Base-by-base conservation (phyloP, 1,284 basidiomycete species). In the Fomitopsis palustris region DNA sequence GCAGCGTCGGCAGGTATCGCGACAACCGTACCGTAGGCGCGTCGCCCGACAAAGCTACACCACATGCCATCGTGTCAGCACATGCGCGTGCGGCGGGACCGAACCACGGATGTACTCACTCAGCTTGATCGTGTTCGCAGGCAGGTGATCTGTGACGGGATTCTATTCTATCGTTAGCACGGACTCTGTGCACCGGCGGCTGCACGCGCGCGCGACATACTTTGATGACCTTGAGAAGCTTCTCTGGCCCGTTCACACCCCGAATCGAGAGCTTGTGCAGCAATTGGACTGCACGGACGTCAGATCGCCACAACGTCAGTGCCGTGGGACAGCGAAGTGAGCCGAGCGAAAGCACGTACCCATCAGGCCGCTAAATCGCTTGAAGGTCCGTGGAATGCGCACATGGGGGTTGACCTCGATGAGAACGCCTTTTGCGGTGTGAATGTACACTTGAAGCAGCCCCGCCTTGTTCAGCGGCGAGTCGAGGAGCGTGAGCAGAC, bases 371-470 rank as follows among this genome's bases (percentile, higher is more conserved):
- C 93, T 95, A 78, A 99, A 99, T 7, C 96, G 88, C 79, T 99
- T 99, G 77, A 99, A 99, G 7, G 96, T 99, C 63, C 96, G 83
- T 10, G 96, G 96, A 69, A 99, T 99, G 62, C 96, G 86, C 29
- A 99, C 95, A 74, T 93, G 92, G 6, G 96, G 96, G 74, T 99
- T 98, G 65, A 99, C 95, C 77, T 99, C 97, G 74, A 99, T 99
- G 53, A 99, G 84, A 19, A 97, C 94, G 52, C 96, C 96, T 70
- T 92, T 93, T 27, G 95, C 92, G 7, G 96, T 99, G 78, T 98
- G 96, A 63, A 99, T 98, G 78, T 97, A 99, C 31, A 99, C 96
- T 75, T 99, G 96, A 8, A 99, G 84, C 35, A 95, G 77, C 12
- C 96, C 96, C 3, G 96, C 94, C 78, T 98, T 98, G 84, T 99